Conservation (phyloP, 2,329 filamentous ascomycete species). For the Xylariomycetidae sp. region DNA sequence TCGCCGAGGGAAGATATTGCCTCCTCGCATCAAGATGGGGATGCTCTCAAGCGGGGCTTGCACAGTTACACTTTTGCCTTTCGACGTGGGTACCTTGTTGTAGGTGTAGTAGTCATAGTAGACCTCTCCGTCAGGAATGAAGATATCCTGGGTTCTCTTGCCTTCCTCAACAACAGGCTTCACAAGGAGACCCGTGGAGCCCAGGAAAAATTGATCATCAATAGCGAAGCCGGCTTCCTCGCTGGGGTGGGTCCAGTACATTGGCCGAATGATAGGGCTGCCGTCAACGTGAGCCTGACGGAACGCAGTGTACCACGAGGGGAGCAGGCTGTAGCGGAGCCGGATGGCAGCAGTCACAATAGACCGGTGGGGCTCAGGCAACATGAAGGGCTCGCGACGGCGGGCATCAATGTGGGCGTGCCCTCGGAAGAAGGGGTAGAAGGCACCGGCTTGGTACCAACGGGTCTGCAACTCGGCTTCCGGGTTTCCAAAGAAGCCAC, state of each 20-base stretch:
- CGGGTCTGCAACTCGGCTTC: conserved; percentile 84
- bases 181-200: conserved; percentile 79
- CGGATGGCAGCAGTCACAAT: conserved; percentile 86
- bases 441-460: conserved; percentile 95
- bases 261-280: conserved; percentile 81
- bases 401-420: conserved; percentile 97
- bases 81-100: conserved; percentile 61
- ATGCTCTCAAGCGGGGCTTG: conserved; percentile 78
- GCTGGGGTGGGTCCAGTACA: conserved; percentile 85
- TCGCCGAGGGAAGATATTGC: conserved; percentile 84
- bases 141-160: conserved; percentile 67
- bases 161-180: conserved; percentile 84
- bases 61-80: conserved; percentile 64
- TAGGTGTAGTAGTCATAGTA: conserved; percentile 98
- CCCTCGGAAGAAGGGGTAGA: conserved; percentile 96
- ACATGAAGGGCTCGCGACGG: conserved; percentile 86
- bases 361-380: conserved; percentile 74
- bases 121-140: conserved; percentile 79
- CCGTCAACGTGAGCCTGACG: conserved; percentile 78
- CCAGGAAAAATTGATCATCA: conserved; percentile 91
- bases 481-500: conserved; percentile 96
- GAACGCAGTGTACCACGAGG: conserved; percentile 96
- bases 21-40: conserved; percentile 85
- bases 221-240: conserved; percentile 83
- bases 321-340: conserved; percentile 81